Evolutionary conservation across 176 grass and related monocot species (phyloP).

Genomic region (Oryza glumipatula): DNA sequence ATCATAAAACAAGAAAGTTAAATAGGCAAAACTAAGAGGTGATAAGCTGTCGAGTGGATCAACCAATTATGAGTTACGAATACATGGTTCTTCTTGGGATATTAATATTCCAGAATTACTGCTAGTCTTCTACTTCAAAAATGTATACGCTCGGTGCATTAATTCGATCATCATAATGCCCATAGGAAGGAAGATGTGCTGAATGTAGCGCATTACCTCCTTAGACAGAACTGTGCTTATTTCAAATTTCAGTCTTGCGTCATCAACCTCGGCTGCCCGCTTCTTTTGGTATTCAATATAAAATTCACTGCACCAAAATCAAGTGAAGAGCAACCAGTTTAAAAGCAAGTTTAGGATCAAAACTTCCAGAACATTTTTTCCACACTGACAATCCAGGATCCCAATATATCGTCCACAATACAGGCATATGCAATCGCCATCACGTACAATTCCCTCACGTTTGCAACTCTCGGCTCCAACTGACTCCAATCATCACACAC

Average conservation of each 20-base stretch:
- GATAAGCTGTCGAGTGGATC: not conserved
- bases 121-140: conserved; percentile 19
- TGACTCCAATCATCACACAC: not conserved
- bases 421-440: not conserved
- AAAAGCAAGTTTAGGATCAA: conserved; percentile 4
- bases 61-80: not conserved
- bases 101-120: conserved; percentile 21
- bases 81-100: conserved; percentile 1
- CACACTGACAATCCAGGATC: not conserved
- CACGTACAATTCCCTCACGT: not conserved
- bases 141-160: not conserved
- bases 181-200: conserved; percentile 5
- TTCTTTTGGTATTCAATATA: conserved; percentile 89
- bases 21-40: conserved; percentile 15
- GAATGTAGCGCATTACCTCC: conserved; percentile 59
- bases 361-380: not conserved
- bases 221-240: conserved; percentile 84
- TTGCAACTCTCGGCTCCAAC: not conserved
- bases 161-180: not conserved
- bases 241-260: conserved; percentile 87
- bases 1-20: not conserved
- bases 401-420: not conserved
- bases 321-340: conserved; percentile 5
- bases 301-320: conserved; percentile 53
- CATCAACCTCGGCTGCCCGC: conserved; percentile 60